Evolutionary conservation across 2,329 filamentous ascomycete species (phyloP).

Genomic region (Alternaria sp.): DNA sequence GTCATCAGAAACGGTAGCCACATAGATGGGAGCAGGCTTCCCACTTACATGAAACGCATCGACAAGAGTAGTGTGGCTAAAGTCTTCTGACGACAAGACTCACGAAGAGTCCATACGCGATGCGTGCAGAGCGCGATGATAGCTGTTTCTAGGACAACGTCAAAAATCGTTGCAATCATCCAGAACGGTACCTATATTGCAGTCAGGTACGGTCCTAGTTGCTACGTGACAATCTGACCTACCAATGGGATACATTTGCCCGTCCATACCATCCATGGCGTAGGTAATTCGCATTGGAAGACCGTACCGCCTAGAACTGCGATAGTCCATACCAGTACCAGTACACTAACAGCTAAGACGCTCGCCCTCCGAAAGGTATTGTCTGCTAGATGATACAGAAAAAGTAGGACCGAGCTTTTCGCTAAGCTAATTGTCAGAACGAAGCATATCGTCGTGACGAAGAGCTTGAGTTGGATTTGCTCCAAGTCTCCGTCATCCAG

Average conservation of each 20-base stretch:
- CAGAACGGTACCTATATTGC: constrained; percentile 27
- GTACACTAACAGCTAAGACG: constrained; percentile 18
- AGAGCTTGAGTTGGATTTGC: constrained; percentile 31
- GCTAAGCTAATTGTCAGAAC: constrained; percentile 32
- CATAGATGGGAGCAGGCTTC: not conserved
- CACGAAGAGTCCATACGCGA: constrained; percentile 29
- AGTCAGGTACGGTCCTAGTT: not conserved
- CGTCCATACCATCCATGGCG: constrained; percentile 34
- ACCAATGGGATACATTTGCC: constrained; percentile 38
- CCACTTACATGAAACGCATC: constrained; percentile 32
- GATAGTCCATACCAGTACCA: constrained; percentile 32
- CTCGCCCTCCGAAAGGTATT: constrained; percentile 22
- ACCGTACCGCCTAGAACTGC: constrained; percentile 27
- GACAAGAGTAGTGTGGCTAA: constrained; percentile 29
- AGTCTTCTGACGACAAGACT: constrained; percentile 26
- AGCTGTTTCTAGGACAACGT: constrained; percentile 29
- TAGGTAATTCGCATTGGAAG: constrained; percentile 38
- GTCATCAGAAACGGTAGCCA: not conserved
- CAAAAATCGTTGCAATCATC: constrained; percentile 28
- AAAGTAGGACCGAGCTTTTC: constrained; percentile 35
- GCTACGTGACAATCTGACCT: not conserved
- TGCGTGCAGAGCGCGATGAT: constrained; percentile 28
- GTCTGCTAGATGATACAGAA: constrained; percentile 29
- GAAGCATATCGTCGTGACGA: constrained; percentile 36
- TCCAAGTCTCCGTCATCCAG: constrained; percentile 14